These are phyloP conservation scores for Amanita fuliginea DNA, from an alignment of 768 basidiomycete species.

Conservation along the genomic window DNA sequence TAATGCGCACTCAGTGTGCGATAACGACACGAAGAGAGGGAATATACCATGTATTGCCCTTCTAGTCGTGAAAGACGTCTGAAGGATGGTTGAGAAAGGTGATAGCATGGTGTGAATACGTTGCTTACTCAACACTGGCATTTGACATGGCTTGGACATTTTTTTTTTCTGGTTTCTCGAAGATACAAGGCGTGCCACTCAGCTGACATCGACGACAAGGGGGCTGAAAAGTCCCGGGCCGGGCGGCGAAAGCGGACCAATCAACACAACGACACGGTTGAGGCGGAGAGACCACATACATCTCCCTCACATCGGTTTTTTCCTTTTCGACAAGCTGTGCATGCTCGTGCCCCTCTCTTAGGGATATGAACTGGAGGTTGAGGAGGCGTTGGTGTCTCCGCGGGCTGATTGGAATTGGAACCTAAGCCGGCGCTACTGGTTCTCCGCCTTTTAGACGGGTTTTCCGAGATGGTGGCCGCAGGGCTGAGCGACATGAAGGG, in stretches of 20 bases:
- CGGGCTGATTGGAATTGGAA: constrained; percentile 25
- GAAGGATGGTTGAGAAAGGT: constrained; percentile 10
- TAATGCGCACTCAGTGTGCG: constrained; percentile 16
- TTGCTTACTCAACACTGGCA: constrained; percentile 63
- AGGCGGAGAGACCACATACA: constrained; percentile 36
- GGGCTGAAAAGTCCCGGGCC: constrained; percentile 60
- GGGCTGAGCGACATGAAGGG: constrained; percentile 57
- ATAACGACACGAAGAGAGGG: background rate
- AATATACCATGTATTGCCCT: constrained; percentile 69
- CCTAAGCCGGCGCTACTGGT: constrained; percentile 24
- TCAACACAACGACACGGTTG: constrained; percentile 38
- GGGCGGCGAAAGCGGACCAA: constrained; percentile 62
- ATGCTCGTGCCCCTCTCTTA: constrained; percentile 83
- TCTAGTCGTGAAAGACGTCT: constrained; percentile 79
- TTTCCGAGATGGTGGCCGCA: constrained; percentile 42
- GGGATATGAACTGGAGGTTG: constrained; percentile 52
- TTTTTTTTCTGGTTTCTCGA: constrained; percentile 91
- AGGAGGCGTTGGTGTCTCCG: constrained; percentile 19
- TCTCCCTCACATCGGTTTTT: constrained; percentile 93
- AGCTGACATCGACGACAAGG: constrained; percentile 86
- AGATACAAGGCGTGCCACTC: constrained; percentile 70
- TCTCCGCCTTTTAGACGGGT: constrained; percentile 47
- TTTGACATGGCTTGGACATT: constrained; percentile 44
- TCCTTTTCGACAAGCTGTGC: constrained; percentile 82
- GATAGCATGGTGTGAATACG: constrained; percentile 3